These are phyloP conservation scores for Candida lessepsii DNA, from an alignment of 805 yeast genomes.

Conservation along the genomic window DNA sequence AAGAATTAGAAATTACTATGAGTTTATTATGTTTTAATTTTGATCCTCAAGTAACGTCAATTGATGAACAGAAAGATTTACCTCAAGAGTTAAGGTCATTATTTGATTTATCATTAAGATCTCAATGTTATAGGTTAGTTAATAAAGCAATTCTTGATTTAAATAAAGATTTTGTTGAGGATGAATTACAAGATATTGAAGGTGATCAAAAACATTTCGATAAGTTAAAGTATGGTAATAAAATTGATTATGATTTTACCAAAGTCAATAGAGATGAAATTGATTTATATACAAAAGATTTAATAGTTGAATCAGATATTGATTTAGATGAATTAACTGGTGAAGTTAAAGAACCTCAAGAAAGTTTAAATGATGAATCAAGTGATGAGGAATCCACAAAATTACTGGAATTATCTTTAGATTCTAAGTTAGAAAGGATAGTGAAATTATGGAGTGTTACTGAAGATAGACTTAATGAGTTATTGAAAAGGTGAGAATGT, in stretches of 20 bases:
- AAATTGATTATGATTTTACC: constrained; percentile 9
- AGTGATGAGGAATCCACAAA: constrained; percentile 23
- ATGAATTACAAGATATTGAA: constrained; percentile 21
- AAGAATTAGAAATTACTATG: constrained; percentile 80
- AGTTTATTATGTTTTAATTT: constrained; percentile 63
- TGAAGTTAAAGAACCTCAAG: constrained; percentile 13
- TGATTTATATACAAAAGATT: constrained; percentile 8
- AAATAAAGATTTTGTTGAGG: constrained; percentile 18
- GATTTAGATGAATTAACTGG: constrained; percentile 2
- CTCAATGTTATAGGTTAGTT: constrained; percentile 66
- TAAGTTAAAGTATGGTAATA: constrained; percentile 9
- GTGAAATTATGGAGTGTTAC: constrained; percentile 65
- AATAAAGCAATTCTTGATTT: constrained; percentile 60
- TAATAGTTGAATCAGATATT: constrained; percentile 2
- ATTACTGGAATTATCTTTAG: constrained; percentile 24
- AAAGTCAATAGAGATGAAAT: constrained; percentile 11
- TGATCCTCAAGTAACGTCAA: constrained; percentile 28
- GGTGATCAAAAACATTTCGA: constrained; percentile 16
- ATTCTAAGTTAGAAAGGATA: constrained; percentile 50
- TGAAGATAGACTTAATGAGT: constrained; percentile 49
- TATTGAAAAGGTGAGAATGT: too few species aligned
- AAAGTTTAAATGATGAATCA: constrained; percentile 13
- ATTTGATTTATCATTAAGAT: constrained; percentile 58
- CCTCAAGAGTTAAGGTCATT: constrained; percentile 56
- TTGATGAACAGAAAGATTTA: constrained; percentile 40